phyloP scores from a whole-genome alignment of 106 monocot genomes.

The Acanthochlamys bracteata region DNA sequence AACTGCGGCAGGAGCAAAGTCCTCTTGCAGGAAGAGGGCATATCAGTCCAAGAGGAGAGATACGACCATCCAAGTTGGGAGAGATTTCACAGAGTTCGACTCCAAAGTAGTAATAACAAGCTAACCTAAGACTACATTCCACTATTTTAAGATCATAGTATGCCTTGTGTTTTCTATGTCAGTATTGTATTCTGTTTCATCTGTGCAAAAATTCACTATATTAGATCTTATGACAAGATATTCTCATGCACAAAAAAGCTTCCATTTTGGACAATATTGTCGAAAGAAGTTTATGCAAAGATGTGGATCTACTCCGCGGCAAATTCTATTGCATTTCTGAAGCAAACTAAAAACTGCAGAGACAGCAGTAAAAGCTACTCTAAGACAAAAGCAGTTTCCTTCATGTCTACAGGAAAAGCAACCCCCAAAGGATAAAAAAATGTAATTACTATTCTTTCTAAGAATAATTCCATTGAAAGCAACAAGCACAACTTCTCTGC shows the following conservation, averaged over 20 bases:
- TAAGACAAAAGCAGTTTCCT: too few species aligned
- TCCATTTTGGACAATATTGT: background rate
- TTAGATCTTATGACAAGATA: background rate
- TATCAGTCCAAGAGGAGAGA: conserved; percentile 41
- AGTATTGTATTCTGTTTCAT: background rate
- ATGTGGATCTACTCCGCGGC: too few species aligned
- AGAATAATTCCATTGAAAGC: too few species aligned
- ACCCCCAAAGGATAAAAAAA: too few species aligned
- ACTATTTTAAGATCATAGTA: background rate
- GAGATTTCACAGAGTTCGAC: conserved; percentile 17
- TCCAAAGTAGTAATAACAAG: conserved; percentile 14
- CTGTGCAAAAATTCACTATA: background rate
- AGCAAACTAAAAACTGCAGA: too few species aligned
- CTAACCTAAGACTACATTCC: background rate
- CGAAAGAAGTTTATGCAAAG: background rate
- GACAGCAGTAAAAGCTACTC: too few species aligned
- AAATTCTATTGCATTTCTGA: too few species aligned
- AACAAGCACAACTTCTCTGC: too few species aligned
- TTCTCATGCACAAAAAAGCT: background rate
- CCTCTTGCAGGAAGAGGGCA: conserved; percentile 13
- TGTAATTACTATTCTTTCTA: too few species aligned
- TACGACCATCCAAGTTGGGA: conserved; percentile 43
- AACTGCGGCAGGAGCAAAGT: conserved; percentile 41
- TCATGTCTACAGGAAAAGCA: too few species aligned
- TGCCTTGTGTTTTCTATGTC: background rate